phyloP scores from a whole-genome alignment of 805 yeast genomes.

The Candida multigemmis region DNA sequence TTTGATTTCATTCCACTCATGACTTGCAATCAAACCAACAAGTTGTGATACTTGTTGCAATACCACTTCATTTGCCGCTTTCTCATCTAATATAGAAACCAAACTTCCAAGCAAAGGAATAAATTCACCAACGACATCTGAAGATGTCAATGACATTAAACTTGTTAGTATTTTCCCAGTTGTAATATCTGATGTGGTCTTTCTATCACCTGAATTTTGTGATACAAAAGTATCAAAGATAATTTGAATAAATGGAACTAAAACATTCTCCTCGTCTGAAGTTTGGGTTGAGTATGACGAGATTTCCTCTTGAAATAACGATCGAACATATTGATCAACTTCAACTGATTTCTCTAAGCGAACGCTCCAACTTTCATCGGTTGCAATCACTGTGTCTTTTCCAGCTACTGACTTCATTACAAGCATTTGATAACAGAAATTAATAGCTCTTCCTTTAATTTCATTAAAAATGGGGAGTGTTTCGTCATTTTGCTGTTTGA shows the following conservation, averaged over 20 bases:
- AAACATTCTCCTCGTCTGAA: slow-evolving; percentile 7
- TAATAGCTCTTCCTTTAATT: slow-evolving; percentile 30
- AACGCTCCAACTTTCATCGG: slow-evolving; percentile 68
- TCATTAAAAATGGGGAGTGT: slow-evolving; percentile 17
- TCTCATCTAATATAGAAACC: slow-evolving; percentile 12
- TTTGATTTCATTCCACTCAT: slow-evolving; percentile 13
- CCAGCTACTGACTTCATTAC: slow-evolving; percentile 57
- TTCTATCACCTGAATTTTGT: slow-evolving; percentile 7
- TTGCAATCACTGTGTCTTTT: slow-evolving; percentile 44
- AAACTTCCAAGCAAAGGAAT: slow-evolving; percentile 10
- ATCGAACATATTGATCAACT: slow-evolving; percentile 44
- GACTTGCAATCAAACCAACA: slow-evolving; percentile 42
- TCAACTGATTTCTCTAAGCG: slow-evolving; percentile 64
- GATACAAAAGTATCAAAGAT: slow-evolving; percentile 27
- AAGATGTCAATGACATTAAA: slow-evolving; percentile 22
- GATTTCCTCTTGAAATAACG: slow-evolving; percentile 12
- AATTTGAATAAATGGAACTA: slow-evolving; percentile 15
- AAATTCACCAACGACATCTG: slow-evolving; percentile 13
- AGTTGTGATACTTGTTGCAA: slow-evolving; percentile 29
- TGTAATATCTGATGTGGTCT: slow-evolving; percentile 10
- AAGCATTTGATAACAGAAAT: slow-evolving; percentile 48
- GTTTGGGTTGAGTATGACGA: too few relatives aligned
- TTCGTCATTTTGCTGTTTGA: slow-evolving; percentile 9
- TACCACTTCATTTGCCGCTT: slow-evolving; percentile 11
- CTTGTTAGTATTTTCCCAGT: slow-evolving; percentile 29